Evolutionary conservation across 2,329 filamentous ascomycete species (phyloP), one percentile per base, ranked within the genome.

Genomic region (Fusarium sp.): DNA sequence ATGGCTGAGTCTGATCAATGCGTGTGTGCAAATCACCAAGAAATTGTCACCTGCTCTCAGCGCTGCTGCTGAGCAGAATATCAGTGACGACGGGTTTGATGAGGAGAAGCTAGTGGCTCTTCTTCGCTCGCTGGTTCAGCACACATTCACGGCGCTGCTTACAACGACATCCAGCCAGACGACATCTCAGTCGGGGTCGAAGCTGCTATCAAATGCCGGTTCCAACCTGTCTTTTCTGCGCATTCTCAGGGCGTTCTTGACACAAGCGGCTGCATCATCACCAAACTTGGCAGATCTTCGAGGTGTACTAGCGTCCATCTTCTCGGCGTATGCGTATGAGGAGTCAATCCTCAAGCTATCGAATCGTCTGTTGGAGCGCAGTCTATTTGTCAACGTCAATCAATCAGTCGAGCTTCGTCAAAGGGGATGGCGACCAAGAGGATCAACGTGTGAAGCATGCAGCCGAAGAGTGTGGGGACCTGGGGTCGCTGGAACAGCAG

Each of bases 301-400:
- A 49, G 89, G 90, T 11, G 95, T 98, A 2, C 88, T 99, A 4
- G 87, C 90, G 2, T 96, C 95, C 18, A 96, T 99, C 62, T 98
- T 99, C 83, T 91, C 96, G 0, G 96, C 96, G 0, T 99, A 99
- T 80, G 92, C 95, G 1, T 98, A 98, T 80, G 96, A 99, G 81
- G 94, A 96, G 80, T 95, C 93, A 1, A 93, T 99, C 21, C 88
- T 99, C 25, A 88, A 89, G 4, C 89, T 99, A 6, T 94, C 96
- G 2, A 97, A 96, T 80, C 89, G 92, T 8, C 90, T 99, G 63
- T 87, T 99, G 0, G 95, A 97, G 71, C 92, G 94, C 75, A 96
- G 96, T 77, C 87, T 97, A 10, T 99, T 98, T 78, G 89, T 93
- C 44, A 92, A 94, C 72, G 94, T 99, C 40, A 87, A 91, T 47